Conservation (phyloP, 1,139 yeast species). For the Candida pseudocylindracea region DNA sequence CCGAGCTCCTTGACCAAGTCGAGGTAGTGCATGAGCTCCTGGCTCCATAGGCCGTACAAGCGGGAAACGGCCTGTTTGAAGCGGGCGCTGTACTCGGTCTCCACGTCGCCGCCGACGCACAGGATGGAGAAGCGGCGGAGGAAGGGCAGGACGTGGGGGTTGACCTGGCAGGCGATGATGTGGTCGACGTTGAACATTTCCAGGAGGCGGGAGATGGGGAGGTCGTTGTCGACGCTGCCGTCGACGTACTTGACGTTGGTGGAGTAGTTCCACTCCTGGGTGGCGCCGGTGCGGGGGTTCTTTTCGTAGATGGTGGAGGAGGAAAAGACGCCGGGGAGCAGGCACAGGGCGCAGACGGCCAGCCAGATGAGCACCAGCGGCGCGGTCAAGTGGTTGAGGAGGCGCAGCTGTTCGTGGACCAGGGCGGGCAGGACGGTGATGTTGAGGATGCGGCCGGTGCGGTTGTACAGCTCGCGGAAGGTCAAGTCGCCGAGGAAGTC, state of each 20-base stretch:
- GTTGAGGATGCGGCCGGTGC: slow-evolving; percentile 34
- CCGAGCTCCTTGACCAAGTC: slow-evolving; percentile 60
- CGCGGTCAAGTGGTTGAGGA: slow-evolving; percentile 23
- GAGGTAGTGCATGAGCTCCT: slow-evolving; percentile 61
- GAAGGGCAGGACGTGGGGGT: slow-evolving; percentile 11
- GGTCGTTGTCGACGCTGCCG: slow-evolving; percentile 88
- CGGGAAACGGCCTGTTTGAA: slow-evolving; percentile 30
- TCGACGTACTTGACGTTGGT: slow-evolving; percentile 71
- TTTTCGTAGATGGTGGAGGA: slow-evolving; percentile 74
- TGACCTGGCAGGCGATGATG: slow-evolving; percentile 5
- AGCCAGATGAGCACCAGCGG: slow-evolving; percentile 40
- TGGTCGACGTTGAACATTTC: slow-evolving; percentile 17
- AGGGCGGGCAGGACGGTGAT: slow-evolving; percentile 36
- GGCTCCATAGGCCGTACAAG: slow-evolving; percentile 33
- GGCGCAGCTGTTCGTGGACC: slow-evolving; percentile 33
- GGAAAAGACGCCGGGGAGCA: slow-evolving; percentile 80
- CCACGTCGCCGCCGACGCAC: slow-evolving; percentile 50
- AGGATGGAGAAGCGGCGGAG: slow-evolving; percentile 36
- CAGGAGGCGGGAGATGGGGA: slow-evolving; percentile 73
- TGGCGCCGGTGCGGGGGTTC: slow-evolving; percentile 43
- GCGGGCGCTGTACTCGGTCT: slow-evolving; percentile 32
- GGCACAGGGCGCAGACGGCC: slow-evolving; percentile 93
- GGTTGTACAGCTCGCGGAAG: slow-evolving; percentile 33
- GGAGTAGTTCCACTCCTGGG: slow-evolving; percentile 64
- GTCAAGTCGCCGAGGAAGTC: slow-evolving; percentile 79